Evolutionary conservation across 192 early-diverging fungal species (phyloP).

Genomic region (Haplosporangium gracile): DNA sequence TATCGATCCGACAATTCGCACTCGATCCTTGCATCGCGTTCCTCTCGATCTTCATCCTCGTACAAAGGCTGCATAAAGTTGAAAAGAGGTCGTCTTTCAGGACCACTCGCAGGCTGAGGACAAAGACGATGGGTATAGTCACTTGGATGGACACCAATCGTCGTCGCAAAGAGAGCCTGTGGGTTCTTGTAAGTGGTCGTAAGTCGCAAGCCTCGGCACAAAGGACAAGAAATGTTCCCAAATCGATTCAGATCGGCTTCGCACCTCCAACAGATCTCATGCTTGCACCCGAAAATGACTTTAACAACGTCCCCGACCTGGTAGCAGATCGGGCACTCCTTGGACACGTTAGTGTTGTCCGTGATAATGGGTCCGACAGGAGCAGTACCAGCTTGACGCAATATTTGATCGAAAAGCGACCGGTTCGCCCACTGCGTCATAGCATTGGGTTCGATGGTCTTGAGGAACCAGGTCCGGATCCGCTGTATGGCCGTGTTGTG

Average conservation of each 20-base stretch:
- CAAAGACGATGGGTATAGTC: constrained; percentile 28
- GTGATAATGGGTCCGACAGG: not conserved
- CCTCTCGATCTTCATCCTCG: constrained; percentile 5
- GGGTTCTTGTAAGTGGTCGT: constrained; percentile 6
- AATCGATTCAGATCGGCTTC: constrained; percentile 25
- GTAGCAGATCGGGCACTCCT: constrained; percentile 39
- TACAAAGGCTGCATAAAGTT: not conserved
- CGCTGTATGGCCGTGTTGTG: constrained; percentile 34
- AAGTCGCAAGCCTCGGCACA: constrained; percentile 39
- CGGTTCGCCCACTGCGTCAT: constrained; percentile 37
- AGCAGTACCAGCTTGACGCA: not conserved
- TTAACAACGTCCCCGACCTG: constrained; percentile 22
- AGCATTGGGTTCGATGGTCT: constrained; percentile 29
- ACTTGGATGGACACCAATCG: constrained; percentile 29
- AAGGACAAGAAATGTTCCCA: constrained; percentile 40
- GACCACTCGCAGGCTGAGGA: not conserved
- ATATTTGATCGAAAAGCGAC: constrained; percentile 11
- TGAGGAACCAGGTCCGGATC: constrained; percentile 32
- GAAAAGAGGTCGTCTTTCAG: not conserved
- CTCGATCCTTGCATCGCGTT: constrained; percentile 4
- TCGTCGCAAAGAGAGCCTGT: constrained; percentile 23
- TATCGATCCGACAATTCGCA: constrained; percentile 41
- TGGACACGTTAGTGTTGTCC: not conserved
- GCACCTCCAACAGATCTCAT: constrained; percentile 45
- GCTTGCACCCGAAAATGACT: constrained; percentile 10